Base-by-base conservation (phyloP, 345 rosid genomes). In the Stellera chamaejasme region DNA sequence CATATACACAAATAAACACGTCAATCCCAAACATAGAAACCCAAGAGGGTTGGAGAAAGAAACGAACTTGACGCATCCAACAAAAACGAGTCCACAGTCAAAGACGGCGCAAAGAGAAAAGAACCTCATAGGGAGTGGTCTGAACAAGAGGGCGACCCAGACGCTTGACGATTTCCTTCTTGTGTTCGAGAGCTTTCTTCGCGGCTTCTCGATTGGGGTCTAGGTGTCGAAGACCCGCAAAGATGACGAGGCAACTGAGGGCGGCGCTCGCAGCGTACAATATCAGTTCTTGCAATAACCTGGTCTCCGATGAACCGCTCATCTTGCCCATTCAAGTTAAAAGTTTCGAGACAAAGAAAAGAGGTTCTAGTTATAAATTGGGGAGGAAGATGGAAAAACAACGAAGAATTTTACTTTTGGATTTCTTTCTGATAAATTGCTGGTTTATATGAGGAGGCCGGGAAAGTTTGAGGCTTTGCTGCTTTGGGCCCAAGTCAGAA, bases 211-310 rank as follows among this genome's bases (percentile, higher is more conserved):
- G 85, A 75, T 89, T 89, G 39, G 96, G 95, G 79, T 93, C 97
- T 54, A 87, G 90, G 32, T 85, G 92, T 6, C 82, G 78, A 63
- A 87, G 96, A 3, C 96, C 96, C 6, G 80, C 95, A 58, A 89
- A 85, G 8, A 93, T 71, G 50, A 93, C 96, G 69, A 89, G 66
- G 64, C 87, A 87, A 66, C 97, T 93, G 4, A 93, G 50, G 48
- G 99, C 97, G 10, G 99, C 99, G 75, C 99, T 93, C 27, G 99
- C 99, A 9, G 97, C 99, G 76, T 89, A 89, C 54, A 89, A 70
- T 41, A 87, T 51, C 55, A 90, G 78, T 43, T 93, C 82, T 66
- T 93, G 94, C 62, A 93, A 41, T 70, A 89, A 79, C 73, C 72
- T 88, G 3, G 93, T 82, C 80, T 87, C 90, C 48, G 87, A 75